These are phyloP conservation scores for Colletotrichum zoysiae DNA, from an alignment of 2,329 filamentous ascomycete genomes.

Conservation along the genomic window DNA sequence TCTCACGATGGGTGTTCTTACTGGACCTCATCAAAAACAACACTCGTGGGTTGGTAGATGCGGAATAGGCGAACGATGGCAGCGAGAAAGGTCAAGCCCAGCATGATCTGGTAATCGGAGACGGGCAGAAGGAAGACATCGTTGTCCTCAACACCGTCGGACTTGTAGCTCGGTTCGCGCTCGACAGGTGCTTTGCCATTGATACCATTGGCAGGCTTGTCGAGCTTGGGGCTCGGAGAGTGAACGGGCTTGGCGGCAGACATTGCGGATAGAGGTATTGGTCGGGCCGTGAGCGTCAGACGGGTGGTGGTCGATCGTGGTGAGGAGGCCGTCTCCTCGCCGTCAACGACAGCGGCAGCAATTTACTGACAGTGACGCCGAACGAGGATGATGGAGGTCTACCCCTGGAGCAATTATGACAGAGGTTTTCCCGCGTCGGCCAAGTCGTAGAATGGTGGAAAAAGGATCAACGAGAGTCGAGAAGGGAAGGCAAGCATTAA, in stretches of 20 bases:
- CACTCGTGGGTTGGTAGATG: conserved; percentile 95
- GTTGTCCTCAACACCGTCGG: conserved; percentile 86
- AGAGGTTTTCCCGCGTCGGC: conserved; percentile 16
- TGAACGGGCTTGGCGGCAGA: conserved; percentile 33
- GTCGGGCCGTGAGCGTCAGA: not conserved
- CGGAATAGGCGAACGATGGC: conserved; percentile 88
- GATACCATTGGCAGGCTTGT: conserved; percentile 48
- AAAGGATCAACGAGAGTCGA: conserved; percentile 54
- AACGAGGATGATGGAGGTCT: conserved; percentile 16
- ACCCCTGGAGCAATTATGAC: conserved; percentile 5
- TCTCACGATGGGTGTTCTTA: conserved; percentile 64
- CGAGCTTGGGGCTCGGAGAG: conserved; percentile 39
- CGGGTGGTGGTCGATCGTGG: not conserved
- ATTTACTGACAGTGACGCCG: conserved; percentile 15
- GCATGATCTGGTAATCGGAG: conserved; percentile 85
- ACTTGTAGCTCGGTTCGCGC: conserved; percentile 72
- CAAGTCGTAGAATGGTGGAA: conserved; percentile 15
- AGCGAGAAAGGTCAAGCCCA: conserved; percentile 79
- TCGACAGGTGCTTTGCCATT: conserved; percentile 45
- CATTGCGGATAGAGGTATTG: conserved; percentile 12
- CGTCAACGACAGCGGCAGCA: conserved; percentile 6
- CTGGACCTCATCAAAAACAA: conserved; percentile 99
- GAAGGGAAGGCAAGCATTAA: conserved; percentile 58
- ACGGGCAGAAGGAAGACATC: conserved; percentile 89
- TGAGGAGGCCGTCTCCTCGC: conserved; percentile 12